Evolutionary conservation across 2,329 filamentous ascomycete species (phyloP).

Genomic region (Aureobasidium sp.): DNA sequence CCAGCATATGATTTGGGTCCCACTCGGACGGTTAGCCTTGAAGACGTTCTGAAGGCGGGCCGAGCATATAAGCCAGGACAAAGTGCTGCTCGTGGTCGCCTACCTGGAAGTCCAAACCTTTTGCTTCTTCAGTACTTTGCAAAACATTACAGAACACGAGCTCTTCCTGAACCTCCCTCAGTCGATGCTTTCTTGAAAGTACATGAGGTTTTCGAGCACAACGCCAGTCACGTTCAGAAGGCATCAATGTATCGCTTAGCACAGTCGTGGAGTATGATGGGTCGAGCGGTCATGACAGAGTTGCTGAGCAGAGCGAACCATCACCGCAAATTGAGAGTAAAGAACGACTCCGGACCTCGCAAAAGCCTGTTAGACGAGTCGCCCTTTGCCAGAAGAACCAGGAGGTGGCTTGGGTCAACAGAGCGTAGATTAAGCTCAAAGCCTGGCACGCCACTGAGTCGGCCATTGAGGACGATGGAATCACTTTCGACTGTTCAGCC

Average conservation of each 20-base stretch:
- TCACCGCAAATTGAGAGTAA: constrained; percentile 7
- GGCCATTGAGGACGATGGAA: constrained; percentile 12
- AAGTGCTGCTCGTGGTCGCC: constrained; percentile 39
- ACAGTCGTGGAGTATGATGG: constrained; percentile 52
- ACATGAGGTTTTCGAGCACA: constrained; percentile 41
- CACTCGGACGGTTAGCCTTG: constrained; percentile 41
- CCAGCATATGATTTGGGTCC: constrained; percentile 38
- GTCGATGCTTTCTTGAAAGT: constrained; percentile 28
- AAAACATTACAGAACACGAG: constrained; percentile 36
- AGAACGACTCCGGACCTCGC: not conserved
- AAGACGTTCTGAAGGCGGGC: constrained; percentile 39
- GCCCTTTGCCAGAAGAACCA: constrained; percentile 8
- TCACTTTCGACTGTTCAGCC: constrained; percentile 10
- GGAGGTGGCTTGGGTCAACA: constrained; percentile 3
- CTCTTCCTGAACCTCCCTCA: constrained; percentile 30
- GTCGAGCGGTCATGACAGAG: constrained; percentile 42
- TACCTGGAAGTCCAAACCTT: constrained; percentile 35
- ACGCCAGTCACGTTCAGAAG: constrained; percentile 45
- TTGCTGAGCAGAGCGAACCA: constrained; percentile 28
- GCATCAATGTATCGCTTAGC: constrained; percentile 44
- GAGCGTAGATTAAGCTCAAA: constrained; percentile 13
- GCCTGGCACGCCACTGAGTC: constrained; percentile 13
- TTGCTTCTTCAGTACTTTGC: constrained; percentile 34
- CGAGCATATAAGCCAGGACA: constrained; percentile 35
- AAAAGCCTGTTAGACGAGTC: constrained; percentile 10